Conservation (phyloP, 345 rosid species). For the Litchi chinensis region DNA sequence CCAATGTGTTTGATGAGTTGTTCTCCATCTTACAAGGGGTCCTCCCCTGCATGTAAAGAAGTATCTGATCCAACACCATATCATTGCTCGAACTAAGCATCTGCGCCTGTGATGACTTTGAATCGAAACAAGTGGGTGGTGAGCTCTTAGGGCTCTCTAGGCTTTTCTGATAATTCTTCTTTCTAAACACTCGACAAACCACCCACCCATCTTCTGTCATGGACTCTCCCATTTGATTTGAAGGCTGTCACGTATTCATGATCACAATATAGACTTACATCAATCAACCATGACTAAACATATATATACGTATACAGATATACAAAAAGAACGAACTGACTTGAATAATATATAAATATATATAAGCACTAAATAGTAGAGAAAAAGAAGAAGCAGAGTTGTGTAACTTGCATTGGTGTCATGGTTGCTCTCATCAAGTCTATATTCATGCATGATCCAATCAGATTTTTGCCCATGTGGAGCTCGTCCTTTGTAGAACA, state of each 20-base stretch:
- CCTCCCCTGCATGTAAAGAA: conserved; percentile 66
- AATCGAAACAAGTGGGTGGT: conserved; percentile 43
- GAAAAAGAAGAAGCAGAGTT: not conserved
- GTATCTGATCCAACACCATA: conserved; percentile 66
- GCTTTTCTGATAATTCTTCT: conserved; percentile 87
- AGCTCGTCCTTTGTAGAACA: conserved; percentile 92
- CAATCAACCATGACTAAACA: too few relatives aligned
- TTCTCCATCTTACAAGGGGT: conserved; percentile 52
- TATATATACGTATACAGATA: too few relatives aligned
- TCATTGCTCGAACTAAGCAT: conserved; percentile 37
- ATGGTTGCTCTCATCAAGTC: conserved; percentile 69
- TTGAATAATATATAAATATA: too few relatives aligned
- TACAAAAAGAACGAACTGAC: too few relatives aligned
- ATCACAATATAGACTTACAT: too few relatives aligned
- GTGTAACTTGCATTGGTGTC: conserved; percentile 47
- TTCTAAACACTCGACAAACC: conserved; percentile 88
- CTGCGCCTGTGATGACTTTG: conserved; percentile 36
- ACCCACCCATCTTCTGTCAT: conserved; percentile 94
- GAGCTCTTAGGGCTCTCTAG: conserved; percentile 70
- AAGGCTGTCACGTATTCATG: conserved; percentile 25
- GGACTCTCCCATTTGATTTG: conserved; percentile 50
- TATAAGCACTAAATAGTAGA: not conserved
- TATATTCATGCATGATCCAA: conserved; percentile 99
- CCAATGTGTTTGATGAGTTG: conserved; percentile 27
- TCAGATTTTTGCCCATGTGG: conserved; percentile 97